phyloP scores from a whole-genome alignment of 2,329 filamentous ascomycete genomes.

The Colletotrichum musae region DNA sequence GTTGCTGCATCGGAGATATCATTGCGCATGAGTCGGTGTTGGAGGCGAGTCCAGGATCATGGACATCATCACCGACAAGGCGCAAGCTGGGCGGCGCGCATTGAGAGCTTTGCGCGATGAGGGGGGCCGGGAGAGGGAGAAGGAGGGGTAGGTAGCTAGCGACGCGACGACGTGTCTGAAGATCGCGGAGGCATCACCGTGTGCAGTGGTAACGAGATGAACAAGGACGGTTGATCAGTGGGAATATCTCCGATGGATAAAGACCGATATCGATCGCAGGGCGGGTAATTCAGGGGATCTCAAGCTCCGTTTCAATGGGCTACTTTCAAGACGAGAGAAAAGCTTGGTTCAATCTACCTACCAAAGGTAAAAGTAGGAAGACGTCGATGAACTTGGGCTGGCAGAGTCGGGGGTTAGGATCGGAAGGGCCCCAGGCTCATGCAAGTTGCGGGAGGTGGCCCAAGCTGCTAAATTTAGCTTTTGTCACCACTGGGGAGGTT shows the following conservation, averaged over 20 bases:
- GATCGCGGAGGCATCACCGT: constrained; percentile 16
- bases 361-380: not conserved
- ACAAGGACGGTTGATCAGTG: not conserved
- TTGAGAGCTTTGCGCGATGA: constrained; percentile 20
- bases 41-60: constrained; percentile 6
- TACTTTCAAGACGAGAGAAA: constrained; percentile 22
- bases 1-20: constrained; percentile 30
- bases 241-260: constrained; percentile 4
- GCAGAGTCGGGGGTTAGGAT: constrained; percentile 6
- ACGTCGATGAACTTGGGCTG: constrained; percentile 18
- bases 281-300: constrained; percentile 5
- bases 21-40: constrained; percentile 32
- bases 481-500: constrained; percentile 4
- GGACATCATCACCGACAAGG: constrained; percentile 28
- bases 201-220: constrained; percentile 2
- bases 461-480: constrained; percentile 33
- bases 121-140: not conserved
- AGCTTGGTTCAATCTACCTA: constrained; percentile 26
- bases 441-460: constrained; percentile 7
- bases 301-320: constrained; percentile 9
- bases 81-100: constrained; percentile 12
- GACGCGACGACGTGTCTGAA: constrained; percentile 29
- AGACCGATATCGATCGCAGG: constrained; percentile 2
- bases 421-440: constrained; percentile 4
- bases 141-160: constrained; percentile 7